Evolutionary conservation across 208 protist species (phyloP).

Genomic region (Endotrypanum monterogeii): DNA sequence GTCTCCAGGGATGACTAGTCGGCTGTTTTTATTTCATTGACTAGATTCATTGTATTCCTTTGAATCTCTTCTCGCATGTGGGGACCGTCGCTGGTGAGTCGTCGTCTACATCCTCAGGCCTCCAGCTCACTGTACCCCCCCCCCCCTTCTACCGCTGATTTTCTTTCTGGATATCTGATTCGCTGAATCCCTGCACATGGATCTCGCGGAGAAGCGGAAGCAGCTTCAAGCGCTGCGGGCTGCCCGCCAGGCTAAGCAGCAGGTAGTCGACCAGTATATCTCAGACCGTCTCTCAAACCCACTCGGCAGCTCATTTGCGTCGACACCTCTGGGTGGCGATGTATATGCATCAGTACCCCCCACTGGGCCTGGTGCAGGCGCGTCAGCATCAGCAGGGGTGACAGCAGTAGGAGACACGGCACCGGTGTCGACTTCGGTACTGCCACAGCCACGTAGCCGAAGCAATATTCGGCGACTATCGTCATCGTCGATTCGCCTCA

Average conservation of each 20-base stretch:
- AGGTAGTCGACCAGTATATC: constrained; percentile 42
- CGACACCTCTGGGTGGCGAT: background rate
- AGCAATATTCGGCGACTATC: background rate
- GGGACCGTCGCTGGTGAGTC: too few relatives aligned
- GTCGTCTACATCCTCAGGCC: too few relatives aligned
- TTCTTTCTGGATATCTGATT: too few relatives aligned
- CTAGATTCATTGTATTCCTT: too few relatives aligned
- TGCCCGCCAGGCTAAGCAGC: constrained; percentile 61
- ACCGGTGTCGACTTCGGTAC: background rate
- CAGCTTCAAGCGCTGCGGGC: constrained; percentile 63
- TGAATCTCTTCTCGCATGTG: too few relatives aligned
- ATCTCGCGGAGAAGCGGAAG: constrained; percentile 63
- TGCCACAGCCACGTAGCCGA: background rate
- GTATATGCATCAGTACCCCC: background rate
- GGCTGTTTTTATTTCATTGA: too few relatives aligned
- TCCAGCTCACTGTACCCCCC: background rate
- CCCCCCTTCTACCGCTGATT: background rate
- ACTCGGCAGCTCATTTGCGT: background rate
- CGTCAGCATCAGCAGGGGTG: background rate
- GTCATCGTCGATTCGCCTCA: background rate
- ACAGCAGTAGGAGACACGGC: background rate
- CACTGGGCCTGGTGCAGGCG: background rate
- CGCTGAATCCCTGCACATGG: constrained; percentile 33
- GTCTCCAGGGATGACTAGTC: too few relatives aligned
- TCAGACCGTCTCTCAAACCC: constrained; percentile 6